Percentiles rank a stretch among this genome's conserved stretches.
These are phyloP conservation scores for Hypoxylon sp. DNA, from an alignment of 2,329 filamentous ascomycete species.

Conservation along the genomic window DNA sequence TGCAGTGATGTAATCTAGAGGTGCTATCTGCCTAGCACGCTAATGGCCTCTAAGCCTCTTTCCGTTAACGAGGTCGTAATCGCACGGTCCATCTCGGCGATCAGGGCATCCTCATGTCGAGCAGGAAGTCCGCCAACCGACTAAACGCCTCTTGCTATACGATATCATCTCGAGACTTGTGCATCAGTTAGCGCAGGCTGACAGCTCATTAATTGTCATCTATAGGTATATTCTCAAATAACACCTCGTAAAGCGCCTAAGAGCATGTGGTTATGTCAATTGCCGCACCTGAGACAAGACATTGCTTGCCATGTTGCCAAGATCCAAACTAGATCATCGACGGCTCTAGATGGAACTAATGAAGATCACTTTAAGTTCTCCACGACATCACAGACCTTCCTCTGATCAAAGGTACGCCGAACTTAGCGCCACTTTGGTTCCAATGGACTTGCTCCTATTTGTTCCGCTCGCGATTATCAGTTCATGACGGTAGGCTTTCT, in stretches of 20 bases:
- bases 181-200: neutral
- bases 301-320: neutral
- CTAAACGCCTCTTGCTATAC: neutral
- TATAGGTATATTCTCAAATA: neutral
- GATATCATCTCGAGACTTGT: neutral
- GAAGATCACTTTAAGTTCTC: constrained; percentile 5
- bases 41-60: neutral
- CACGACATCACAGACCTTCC: neutral
- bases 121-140: neutral
- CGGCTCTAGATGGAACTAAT: constrained; percentile 18
- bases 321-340: constrained; percentile 1
- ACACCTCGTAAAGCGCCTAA: neutral
- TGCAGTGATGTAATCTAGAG: neutral
- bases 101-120: neutral
- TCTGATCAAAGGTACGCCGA: constrained; percentile 1
- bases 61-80: no score
- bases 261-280: neutral
- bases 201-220: neutral
- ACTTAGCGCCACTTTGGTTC: constrained; percentile 3
- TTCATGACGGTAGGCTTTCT: constrained; percentile 4
- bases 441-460: constrained; percentile 3
- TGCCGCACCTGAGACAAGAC: neutral
- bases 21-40: neutral
- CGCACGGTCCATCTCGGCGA: no score
- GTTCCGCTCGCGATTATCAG: neutral